Conservation (phyloP, 139 green algal genomes). For the Coccomyxa sp. region DNA sequence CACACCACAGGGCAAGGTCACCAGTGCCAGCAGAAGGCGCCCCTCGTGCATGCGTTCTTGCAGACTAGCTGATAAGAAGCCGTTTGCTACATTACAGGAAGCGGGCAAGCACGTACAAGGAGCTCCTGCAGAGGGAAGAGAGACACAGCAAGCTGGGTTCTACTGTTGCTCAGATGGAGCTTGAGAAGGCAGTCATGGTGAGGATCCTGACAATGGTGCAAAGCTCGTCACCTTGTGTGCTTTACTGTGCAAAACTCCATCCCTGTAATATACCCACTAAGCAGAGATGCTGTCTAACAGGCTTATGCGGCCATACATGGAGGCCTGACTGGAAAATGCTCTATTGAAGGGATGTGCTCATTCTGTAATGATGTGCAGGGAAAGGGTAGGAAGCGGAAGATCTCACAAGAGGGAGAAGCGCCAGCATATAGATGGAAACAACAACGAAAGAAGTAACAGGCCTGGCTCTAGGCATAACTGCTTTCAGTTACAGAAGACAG, state of each 20-base stretch:
- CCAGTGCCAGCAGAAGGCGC: not conserved
- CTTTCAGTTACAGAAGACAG: too few species aligned
- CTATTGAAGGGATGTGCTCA: not conserved
- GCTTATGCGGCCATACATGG: not conserved
- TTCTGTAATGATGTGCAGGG: conserved; percentile 26
- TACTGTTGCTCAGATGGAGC: conserved; percentile 50
- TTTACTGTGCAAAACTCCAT: not conserved
- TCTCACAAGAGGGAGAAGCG: conserved; percentile 20
- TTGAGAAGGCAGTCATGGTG: conserved; percentile 68
- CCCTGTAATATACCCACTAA: not conserved
- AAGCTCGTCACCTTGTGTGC: not conserved
- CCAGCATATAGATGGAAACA: conserved; percentile 13
- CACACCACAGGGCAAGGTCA: not conserved
- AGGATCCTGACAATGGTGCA: not conserved
- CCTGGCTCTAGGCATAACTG: too few species aligned
- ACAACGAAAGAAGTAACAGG: not conserved
- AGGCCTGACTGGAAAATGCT: not conserved
- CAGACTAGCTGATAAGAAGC: not conserved
- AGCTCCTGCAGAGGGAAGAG: conserved; percentile 71
- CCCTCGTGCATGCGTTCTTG: not conserved
- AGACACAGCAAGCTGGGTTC: conserved; percentile 51
- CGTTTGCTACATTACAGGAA: conserved; percentile 33
- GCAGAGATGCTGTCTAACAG: not conserved
- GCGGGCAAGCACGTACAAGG: conserved; percentile 63
- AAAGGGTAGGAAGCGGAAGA: conserved; percentile 76